Evolutionary conservation across 2,329 filamentous ascomycete species (phyloP).

Genomic region (Corniculantispora saksenae): DNA sequence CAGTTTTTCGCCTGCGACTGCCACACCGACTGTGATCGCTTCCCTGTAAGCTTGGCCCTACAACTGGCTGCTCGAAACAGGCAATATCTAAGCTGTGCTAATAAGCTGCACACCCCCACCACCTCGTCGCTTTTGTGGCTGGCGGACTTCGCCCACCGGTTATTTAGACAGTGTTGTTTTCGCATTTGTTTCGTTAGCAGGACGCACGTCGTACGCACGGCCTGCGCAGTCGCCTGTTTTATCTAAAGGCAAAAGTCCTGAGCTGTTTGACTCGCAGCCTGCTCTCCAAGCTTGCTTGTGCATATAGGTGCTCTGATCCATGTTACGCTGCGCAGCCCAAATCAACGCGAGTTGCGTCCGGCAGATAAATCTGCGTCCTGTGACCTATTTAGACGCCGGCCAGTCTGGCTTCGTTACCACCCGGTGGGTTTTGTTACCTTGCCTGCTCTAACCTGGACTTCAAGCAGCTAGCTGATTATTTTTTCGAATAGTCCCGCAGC

Average conservation of each 20-base stretch:
- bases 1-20: not conserved
- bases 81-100: not conserved
- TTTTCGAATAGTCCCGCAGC: not conserved
- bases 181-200: not conserved
- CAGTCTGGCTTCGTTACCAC: not conserved
- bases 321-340: not conserved
- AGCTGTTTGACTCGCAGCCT: not conserved
- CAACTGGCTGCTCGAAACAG: not conserved
- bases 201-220: not conserved
- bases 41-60: not conserved
- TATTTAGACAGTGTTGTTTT: not conserved
- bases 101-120: slow-evolving; percentile 12
- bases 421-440: not conserved
- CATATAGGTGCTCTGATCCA: not conserved
- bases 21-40: slow-evolving; percentile 3
- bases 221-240: not conserved
- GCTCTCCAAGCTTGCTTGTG: not conserved
- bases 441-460: not conserved
- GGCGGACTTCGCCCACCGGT: slow-evolving; percentile 10
- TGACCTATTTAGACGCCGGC: not conserved
- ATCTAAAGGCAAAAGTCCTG: not conserved
- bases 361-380: not conserved
- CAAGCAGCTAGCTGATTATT: not conserved
- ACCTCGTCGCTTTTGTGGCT: slow-evolving; percentile 6
- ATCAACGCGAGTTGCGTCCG: not conserved